Evolutionary conservation across 352 stramenopile species (phyloP).

Genomic region (Globisporangium lucens): DNA sequence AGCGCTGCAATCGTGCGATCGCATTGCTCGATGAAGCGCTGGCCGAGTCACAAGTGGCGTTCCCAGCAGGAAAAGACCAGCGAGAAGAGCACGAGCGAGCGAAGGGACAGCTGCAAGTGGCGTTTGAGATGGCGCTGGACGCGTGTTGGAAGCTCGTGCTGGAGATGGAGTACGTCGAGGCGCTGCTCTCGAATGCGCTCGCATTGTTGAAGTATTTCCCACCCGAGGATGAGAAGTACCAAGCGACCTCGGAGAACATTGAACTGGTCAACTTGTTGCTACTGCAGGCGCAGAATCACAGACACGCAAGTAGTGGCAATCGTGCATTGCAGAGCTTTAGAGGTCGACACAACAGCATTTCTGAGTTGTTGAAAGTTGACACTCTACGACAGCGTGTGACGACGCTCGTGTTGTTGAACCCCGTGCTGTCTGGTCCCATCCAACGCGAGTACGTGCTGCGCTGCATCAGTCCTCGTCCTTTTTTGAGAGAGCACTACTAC

Average conservation of each 20-base stretch:
- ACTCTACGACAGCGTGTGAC: conserved; percentile 32
- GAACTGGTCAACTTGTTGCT: conserved; percentile 40
- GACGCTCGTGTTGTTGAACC: conserved; percentile 46
- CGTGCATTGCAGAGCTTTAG: background rate
- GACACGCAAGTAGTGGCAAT: background rate
- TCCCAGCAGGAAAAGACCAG: conserved; percentile 35
- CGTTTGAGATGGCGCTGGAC: conserved; percentile 79
- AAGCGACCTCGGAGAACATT: conserved; percentile 12
- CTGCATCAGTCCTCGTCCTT: conserved; percentile 68
- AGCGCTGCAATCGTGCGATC: conserved; percentile 45
- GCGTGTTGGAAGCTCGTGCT: conserved; percentile 62
- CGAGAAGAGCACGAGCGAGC: conserved; percentile 40
- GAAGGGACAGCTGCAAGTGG: conserved; percentile 56
- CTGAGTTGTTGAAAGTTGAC: conserved; percentile 32
- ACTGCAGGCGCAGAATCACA: conserved; percentile 7
- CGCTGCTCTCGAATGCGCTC: conserved; percentile 47
- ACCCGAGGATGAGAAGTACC: background rate
- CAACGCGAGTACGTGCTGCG: conserved; percentile 78
- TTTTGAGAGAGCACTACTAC: conserved; percentile 47
- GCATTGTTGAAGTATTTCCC: conserved; percentile 50
- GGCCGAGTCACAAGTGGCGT: conserved; percentile 58
- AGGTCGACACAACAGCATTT: conserved; percentile 24
- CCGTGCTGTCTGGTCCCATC: conserved; percentile 34
- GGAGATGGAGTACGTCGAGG: conserved; percentile 48
- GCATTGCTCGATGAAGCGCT: conserved; percentile 59